Evolutionary conservation across 1,284 basidiomycete genomes (phyloP), one percentile per base, ranked within the genome.

Genomic region (Ceratobasidium sp.): DNA sequence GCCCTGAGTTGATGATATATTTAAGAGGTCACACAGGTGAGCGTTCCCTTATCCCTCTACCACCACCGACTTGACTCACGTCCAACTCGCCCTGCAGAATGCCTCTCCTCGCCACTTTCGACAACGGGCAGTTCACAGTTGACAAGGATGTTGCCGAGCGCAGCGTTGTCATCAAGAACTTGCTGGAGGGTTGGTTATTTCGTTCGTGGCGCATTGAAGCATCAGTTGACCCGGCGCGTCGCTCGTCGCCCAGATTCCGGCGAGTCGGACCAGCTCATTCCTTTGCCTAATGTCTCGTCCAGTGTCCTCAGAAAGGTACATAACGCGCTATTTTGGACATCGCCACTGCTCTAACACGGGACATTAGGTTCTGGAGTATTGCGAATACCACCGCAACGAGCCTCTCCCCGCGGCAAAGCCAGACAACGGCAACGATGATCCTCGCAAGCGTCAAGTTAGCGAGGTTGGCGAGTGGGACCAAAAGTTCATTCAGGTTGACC

Each of bases 401-500:
- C 96, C 97, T 38, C 90, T 98, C 64, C 97, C 97, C n/a, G 88
- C 93, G 35, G 88, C 92, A 20, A 94, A 96, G 81, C 89, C 93
- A 78, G 94, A 96, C 82, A 89, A 90, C 81, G 90, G 86, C 78
- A 92, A 93, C 81, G 96, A 98, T 81, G 97, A 99, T 86, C 94
- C 94, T n/a, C 93, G 97, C 85, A 97, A 97, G 86, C 93, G 97
- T 84, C 73, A 76, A 76, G 97, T 96, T 14, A 96, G 96, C 38
- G 98, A 99, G 82, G 99, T 99, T 85, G 93, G 92, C 81, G 98
- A 99, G 85, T 99, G 98, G 98, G 98, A 99, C 85, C 94, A 96
- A 84, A 98, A 98, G 88, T 99, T 97, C 84, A 97, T 97, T 85
- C 92, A 92, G 66, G 96, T 98, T 78, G 96, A 98, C 88, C 96